Base-by-base conservation (phyloP, 1,139 yeast species). In the Diutina siamensis region DNA sequence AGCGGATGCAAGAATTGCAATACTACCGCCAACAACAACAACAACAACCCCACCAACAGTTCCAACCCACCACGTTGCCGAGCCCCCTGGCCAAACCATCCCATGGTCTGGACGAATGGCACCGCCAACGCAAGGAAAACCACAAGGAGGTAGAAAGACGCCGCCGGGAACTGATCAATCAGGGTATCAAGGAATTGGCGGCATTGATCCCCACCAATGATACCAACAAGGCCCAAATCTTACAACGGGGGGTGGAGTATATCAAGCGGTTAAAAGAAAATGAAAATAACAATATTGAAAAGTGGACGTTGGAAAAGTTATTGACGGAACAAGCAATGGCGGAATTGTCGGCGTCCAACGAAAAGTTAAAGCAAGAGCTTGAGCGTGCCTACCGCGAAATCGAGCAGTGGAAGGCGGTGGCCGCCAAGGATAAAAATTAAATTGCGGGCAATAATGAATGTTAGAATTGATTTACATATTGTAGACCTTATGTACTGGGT, bases 101-200 rank as follows among this genome's bases (percentile, higher is more conserved):
- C 56, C 84, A 79, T 47, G 87, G 87, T 10, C 67, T 86, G 19
- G 94, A 83, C 28, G 96, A 86, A 62, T 88, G 96, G 95, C 89
- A 83, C 59, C 76, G 76, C 53, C 76, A 78, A 59, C 78, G 97
- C 55, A 81, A 85, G 56, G 86, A 85, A 55, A 89, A 87, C 62
- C 99, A 92, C 68, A 92, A 92, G 64, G 98, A 94, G 65, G 98
- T 92, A 28, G 99, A 92, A 67, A 77, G 97, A 58, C 80, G 97
- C 57, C 81, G 99, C 60, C 79, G 99, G 57, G 97, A 92, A 60
- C 80, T 83, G 45, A 92, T 92, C 60, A 92, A 89, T 64, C 72
- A 75, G 46, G 97, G 97, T 12, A 89, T 92, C 59, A 82, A 81
- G 56, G 88, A 82, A 56, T 74, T 92, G 55, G 86, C 95, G 36